phyloP scores from a whole-genome alignment of 441 rosid genomes.

The Aleurites moluccanus region DNA sequence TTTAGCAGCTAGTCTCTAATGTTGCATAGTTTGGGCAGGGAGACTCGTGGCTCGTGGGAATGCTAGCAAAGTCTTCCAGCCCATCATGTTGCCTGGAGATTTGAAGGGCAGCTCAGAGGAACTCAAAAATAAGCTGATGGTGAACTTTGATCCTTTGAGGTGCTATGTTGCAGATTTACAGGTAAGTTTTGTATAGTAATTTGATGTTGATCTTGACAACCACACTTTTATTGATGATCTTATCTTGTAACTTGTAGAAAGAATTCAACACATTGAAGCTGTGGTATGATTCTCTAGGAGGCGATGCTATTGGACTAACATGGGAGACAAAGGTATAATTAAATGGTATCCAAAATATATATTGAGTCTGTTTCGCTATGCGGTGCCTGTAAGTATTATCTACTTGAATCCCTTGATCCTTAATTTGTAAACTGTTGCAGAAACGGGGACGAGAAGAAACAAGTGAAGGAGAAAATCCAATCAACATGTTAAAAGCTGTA shows the following conservation, averaged over 20 bases:
- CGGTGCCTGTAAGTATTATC: not conserved
- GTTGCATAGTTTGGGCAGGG: slow-evolving; percentile 44
- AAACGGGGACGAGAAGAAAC: slow-evolving; percentile 74
- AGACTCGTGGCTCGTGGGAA: slow-evolving; percentile 65
- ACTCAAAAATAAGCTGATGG: slow-evolving; percentile 57
- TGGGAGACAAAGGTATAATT: slow-evolving; percentile 75
- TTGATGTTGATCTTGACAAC: not conserved
- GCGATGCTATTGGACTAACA: slow-evolving; percentile 84
- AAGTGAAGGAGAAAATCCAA: slow-evolving; percentile 39
- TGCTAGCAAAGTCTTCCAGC: slow-evolving; percentile 60
- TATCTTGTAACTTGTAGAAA: slow-evolving; percentile 39
- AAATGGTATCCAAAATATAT: slow-evolving; percentile 7
- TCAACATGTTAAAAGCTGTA: slow-evolving; percentile 48
- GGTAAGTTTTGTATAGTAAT: slow-evolving; percentile 42
- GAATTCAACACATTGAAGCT: slow-evolving; percentile 56
- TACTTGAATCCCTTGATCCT: not conserved
- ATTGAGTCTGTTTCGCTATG: not conserved
- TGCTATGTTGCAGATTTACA: slow-evolving; percentile 61
- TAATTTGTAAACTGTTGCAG: slow-evolving; percentile 33
- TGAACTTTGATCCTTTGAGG: slow-evolving; percentile 74
- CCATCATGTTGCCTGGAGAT: slow-evolving; percentile 55
- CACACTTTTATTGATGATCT: slow-evolving; percentile 11
- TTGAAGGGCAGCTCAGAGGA: slow-evolving; percentile 55
- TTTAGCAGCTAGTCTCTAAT: not conserved
- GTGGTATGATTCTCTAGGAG: slow-evolving; percentile 92